Conservation (phyloP, 441 rosid species). For the Populus trichocarpa region DNA sequence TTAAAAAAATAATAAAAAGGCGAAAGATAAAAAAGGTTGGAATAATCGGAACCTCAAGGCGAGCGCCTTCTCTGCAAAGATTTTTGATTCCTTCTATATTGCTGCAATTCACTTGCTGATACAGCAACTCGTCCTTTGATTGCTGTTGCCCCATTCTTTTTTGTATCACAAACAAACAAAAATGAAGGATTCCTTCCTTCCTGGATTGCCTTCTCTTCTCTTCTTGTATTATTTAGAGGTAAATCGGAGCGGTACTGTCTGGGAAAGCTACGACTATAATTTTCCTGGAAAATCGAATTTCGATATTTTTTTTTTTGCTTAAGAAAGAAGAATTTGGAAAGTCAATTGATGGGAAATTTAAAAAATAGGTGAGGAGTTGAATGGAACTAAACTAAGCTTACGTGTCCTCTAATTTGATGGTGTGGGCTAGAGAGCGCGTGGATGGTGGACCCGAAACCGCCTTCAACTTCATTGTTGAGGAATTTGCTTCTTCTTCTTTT, state of each 20-base stretch:
- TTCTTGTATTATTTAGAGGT: too few relatives aligned
- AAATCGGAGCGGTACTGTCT: too few relatives aligned
- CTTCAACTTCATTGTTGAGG: neutral
- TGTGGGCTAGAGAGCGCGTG: neutral
- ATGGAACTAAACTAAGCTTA: neutral
- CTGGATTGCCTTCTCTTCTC: neutral
- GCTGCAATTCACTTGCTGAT: conserved; percentile 69
- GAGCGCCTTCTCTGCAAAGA: conserved; percentile 72
- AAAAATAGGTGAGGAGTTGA: neutral
- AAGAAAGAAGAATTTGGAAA: neutral
- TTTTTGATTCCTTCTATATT: conserved; percentile 73
- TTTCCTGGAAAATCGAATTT: neutral
- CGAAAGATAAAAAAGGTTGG: neutral
- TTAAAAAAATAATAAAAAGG: neutral
- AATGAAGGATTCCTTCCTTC: neutral
- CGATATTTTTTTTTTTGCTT: neutral
- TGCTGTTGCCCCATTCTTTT: conserved; percentile 76
- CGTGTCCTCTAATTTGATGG: neutral
- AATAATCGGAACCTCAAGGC: conserved; percentile 60
- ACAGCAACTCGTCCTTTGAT: conserved; percentile 83
- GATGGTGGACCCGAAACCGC: neutral
- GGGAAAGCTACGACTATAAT: neutral
- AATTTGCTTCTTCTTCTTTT: neutral
- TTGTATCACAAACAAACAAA: neutral
- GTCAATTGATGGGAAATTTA: neutral